Evolutionary conservation across 805 yeast genomes (phyloP).

Genomic region (Kodamaea fukazawae): DNA sequence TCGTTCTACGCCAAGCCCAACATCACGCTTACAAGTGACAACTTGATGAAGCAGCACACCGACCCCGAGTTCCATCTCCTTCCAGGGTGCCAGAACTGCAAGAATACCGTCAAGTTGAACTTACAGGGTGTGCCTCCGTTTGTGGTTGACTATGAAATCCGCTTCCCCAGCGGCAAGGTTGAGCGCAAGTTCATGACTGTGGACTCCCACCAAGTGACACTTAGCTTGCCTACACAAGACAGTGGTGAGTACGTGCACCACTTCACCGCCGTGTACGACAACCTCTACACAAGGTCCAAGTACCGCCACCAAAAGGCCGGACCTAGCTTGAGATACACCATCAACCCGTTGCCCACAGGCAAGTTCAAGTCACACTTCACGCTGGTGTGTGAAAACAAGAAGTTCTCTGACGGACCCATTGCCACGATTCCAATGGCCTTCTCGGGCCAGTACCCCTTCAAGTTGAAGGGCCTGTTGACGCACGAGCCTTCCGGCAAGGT

Average conservation of each 20-base stretch:
- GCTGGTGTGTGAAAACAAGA: constrained; percentile 44
- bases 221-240: constrained; percentile 39
- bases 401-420: constrained; percentile 21
- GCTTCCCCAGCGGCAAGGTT: constrained; percentile 52
- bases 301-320: constrained; percentile 7
- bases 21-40: constrained; percentile 16
- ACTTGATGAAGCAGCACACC: constrained; percentile 21
- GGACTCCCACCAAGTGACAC: constrained; percentile 23
- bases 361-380: constrained; percentile 45
- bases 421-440: constrained; percentile 50
- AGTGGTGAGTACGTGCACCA: constrained; percentile 63
- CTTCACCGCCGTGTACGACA: constrained; percentile 64
- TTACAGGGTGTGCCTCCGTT: constrained; percentile 66
- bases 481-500: constrained; percentile 59
- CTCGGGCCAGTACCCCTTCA: constrained; percentile 61
- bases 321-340: constrained; percentile 35
- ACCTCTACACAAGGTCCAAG: constrained; percentile 49
- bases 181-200: constrained; percentile 34
- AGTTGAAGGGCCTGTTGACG: constrained; percentile 52
- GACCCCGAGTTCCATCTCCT: constrained; percentile 24
- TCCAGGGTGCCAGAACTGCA: constrained; percentile 33
- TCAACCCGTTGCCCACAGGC: constrained; percentile 62
- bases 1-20: constrained; percentile 26
- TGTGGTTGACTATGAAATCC: constrained; percentile 61
- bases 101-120: constrained; percentile 30